Evolutionary conservation across 768 basidiomycete species (phyloP).

Genomic region (Rhodotorula diobovata): DNA sequence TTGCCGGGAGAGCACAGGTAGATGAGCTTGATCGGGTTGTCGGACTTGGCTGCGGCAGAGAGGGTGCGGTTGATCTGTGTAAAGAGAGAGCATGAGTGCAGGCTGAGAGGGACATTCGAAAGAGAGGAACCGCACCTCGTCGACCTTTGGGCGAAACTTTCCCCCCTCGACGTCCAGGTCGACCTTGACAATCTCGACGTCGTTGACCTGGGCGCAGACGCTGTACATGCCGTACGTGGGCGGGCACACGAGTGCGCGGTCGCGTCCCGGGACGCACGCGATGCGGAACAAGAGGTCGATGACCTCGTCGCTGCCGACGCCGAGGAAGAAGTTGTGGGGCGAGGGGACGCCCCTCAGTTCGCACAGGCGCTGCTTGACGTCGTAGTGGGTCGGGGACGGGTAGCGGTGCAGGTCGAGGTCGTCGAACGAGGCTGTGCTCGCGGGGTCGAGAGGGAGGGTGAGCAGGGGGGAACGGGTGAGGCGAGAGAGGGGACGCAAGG

Average conservation of each 20-base stretch:
- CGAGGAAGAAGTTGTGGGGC: slow-evolving; percentile 69
- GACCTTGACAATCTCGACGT: slow-evolving; percentile 73
- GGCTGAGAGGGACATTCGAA: too few relatives aligned
- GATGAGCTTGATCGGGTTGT: slow-evolving; percentile 69
- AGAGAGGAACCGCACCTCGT: slow-evolving; percentile 55
- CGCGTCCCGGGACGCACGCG: slow-evolving; percentile 69
- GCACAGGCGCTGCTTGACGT: slow-evolving; percentile 72
- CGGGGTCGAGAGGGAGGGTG: not conserved
- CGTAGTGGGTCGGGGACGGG: slow-evolving; percentile 81
- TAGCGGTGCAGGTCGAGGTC: slow-evolving; percentile 68
- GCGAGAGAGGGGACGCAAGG: too few relatives aligned
- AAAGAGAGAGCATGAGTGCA: not conserved
- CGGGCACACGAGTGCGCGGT: slow-evolving; percentile 70
- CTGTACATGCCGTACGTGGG: slow-evolving; percentile 98
- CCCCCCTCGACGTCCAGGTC: slow-evolving; percentile 76
- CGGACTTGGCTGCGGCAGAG: slow-evolving; percentile 46
- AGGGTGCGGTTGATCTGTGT: slow-evolving; percentile 68
- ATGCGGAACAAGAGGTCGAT: slow-evolving; percentile 91
- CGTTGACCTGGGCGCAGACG: slow-evolving; percentile 92
- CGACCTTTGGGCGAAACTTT: slow-evolving; percentile 69
- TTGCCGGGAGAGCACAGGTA: slow-evolving; percentile 97
- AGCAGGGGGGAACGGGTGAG: too few relatives aligned
- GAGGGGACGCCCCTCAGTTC: slow-evolving; percentile 64
- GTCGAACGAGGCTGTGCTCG: slow-evolving; percentile 23
- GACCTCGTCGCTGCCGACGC: slow-evolving; percentile 94